Evolutionary conservation across 371 early-diverging fungal genomes (phyloP).

Genomic region (Aphelidium insulamus): DNA sequence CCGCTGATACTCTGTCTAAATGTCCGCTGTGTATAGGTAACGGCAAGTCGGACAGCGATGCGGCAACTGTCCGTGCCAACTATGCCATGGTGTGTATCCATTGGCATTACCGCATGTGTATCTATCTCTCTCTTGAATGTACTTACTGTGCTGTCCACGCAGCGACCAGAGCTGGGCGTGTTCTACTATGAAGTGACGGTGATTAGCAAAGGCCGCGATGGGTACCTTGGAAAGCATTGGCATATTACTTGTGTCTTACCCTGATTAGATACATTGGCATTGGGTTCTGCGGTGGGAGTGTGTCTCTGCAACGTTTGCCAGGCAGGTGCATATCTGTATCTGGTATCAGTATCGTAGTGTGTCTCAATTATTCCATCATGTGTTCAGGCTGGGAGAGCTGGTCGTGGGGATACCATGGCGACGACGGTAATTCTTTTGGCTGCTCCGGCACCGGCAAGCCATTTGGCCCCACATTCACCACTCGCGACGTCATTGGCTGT

Average conservation of each 20-base stretch:
- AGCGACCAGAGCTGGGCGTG: constrained; percentile 64
- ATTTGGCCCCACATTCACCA: constrained; percentile 76
- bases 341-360: neutral
- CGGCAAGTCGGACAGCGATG: constrained; percentile 53
- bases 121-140: too few species aligned
- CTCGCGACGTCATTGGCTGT: constrained; percentile 80
- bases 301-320: constrained; percentile 43
- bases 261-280: constrained; percentile 64
- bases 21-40: constrained; percentile 25
- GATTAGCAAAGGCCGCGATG: constrained; percentile 68
- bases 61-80: constrained; percentile 62
- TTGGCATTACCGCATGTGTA: too few species aligned
- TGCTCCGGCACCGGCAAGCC: constrained; percentile 52
- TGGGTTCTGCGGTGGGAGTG: constrained; percentile 38
- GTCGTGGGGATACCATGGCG: constrained; percentile 77
- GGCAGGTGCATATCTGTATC: too few species aligned
- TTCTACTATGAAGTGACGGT: constrained; percentile 77
- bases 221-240: constrained; percentile 15
- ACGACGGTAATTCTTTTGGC: constrained; percentile 69
- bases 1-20: constrained; percentile 1
- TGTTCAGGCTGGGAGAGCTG: constrained; percentile 40
- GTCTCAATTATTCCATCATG: neutral
- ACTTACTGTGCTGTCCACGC: too few species aligned
- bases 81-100: too few species aligned
- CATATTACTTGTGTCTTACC: neutral